phyloP scores from a whole-genome alignment of 225 moss, liverwort and hornwort species.

The Bryoerythrophyllum caledonicum region DNA sequence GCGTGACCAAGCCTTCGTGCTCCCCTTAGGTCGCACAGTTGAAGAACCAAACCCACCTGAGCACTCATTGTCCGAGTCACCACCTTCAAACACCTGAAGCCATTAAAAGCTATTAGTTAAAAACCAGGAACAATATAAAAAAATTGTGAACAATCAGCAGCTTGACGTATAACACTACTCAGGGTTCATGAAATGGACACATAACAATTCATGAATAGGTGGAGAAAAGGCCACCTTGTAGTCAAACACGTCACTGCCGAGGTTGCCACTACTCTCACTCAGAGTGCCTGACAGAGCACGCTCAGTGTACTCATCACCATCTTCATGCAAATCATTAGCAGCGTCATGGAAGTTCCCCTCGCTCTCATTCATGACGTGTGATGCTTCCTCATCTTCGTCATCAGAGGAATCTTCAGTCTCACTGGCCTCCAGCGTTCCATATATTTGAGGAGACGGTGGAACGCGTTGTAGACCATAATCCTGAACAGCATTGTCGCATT shows the following conservation, averaged over 20 bases:
- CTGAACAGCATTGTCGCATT: constrained; percentile 35
- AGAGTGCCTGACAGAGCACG: constrained; percentile 84
- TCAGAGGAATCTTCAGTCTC: constrained; percentile 86
- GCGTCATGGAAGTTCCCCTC: constrained; percentile 93
- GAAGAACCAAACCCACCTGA: constrained; percentile 50
- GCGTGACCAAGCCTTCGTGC: constrained; percentile 56
- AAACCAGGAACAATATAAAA: neutral
- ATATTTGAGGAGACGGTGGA: constrained; percentile 76
- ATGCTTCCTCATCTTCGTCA: constrained; percentile 63
- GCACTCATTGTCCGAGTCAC: constrained; percentile 76
- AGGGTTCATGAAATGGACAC: neutral
- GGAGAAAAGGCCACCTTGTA: constrained; percentile 63
- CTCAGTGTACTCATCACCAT: constrained; percentile 84
- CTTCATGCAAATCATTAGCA: constrained; percentile 83
- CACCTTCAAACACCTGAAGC: constrained; percentile 77
- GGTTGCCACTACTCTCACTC: constrained; percentile 96
- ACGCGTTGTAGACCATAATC: constrained; percentile 70
- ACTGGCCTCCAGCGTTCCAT: constrained; percentile 76
- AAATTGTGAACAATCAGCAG: neutral
- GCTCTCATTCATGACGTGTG: constrained; percentile 59
- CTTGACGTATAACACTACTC: neutral
- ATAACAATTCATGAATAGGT: neutral
- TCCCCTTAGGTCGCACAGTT: constrained; percentile 48
- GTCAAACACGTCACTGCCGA: constrained; percentile 84
- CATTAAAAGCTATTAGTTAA: constrained; percentile 9